Evolutionary conservation across 176 grass and related monocot genomes (phyloP), one percentile per base, ranked within the genome.

Genomic region (Avena sativa): DNA sequence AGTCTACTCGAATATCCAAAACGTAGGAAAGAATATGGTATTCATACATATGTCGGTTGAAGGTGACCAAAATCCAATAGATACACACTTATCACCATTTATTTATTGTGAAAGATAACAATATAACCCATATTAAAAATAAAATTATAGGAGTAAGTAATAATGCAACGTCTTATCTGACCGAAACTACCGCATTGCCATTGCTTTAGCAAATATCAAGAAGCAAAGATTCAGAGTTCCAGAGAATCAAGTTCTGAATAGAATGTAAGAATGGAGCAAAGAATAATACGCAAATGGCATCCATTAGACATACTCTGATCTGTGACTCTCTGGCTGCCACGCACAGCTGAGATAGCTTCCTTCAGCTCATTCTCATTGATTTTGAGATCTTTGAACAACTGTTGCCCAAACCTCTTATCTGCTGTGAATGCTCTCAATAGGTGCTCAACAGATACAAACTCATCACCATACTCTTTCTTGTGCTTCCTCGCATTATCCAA

Each of bases 381-480:
- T 75, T 98, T 89, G 63, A 98, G 92, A 87, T 95, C 85, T 82
- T 81, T 94, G 28, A 98, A 93, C 20, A 98, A 79, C 48, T 92
- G 84, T 49, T 98, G 93, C 16, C 96, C 96, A 88, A 98, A 98
- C 85, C 93, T 94, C 77, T 94, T 92, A 86, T 98, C 96, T 59
- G 82, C 86, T 76, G 53, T 55, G 81, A 98, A 98, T 86, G 92
- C 90, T 57, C 81, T 85, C 65, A 98, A 32, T 74, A 95, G 85
- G 82, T 98, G 96, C 83, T 98, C 96, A 71, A 95, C 93, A 83
- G 93, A 95, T 58, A 95, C 81, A 87, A 95, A 95, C 20, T 98
- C 96, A 60, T 98, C 96, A 73, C 88, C 79, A 90, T 91, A 94
- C 67, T 98, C 92, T 5, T 94, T 98, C 71, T 94, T 94, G 81